Conservation (phyloP, 2,329 filamentous ascomycete species). For the Sodiomyces alkalinus region DNA sequence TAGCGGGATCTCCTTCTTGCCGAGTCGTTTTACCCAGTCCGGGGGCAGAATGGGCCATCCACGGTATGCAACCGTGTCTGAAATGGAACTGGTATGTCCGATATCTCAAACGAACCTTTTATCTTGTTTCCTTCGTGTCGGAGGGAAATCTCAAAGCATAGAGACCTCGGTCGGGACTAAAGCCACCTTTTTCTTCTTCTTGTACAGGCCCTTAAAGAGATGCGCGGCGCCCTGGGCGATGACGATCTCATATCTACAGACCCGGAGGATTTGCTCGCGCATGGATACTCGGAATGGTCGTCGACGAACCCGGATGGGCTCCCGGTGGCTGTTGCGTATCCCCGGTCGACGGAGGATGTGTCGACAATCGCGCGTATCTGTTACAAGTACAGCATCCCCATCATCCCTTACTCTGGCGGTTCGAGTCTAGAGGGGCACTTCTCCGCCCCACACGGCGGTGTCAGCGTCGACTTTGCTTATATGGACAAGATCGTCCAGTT, state of each 20-base stretch:
- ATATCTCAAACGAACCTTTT: too few species aligned
- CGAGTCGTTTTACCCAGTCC: too few species aligned
- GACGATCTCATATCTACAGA: conserved; percentile 48
- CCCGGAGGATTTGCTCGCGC: conserved; percentile 42
- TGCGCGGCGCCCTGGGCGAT: conserved; percentile 27
- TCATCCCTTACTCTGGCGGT: conserved; percentile 77
- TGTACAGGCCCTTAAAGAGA: conserved; percentile 39
- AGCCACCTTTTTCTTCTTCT: too few species aligned
- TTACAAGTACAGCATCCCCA: conserved; percentile 63
- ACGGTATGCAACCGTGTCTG: not conserved
- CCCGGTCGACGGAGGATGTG: conserved; percentile 44
- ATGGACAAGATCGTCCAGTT: conserved; percentile 75
- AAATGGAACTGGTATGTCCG: not conserved
- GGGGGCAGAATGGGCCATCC: not conserved
- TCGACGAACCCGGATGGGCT: conserved; percentile 43
- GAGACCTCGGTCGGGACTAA: too few species aligned
- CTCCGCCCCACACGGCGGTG: conserved; percentile 69
- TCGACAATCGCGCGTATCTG: conserved; percentile 51
- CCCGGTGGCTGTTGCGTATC: conserved; percentile 50
- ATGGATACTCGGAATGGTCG: conserved; percentile 56
- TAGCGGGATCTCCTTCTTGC: not conserved
- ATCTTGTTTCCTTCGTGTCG: too few species aligned
- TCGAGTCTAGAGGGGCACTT: conserved; percentile 84
- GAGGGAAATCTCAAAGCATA: too few species aligned
- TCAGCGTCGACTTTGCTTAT: conserved; percentile 76